phyloP scores from a whole-genome alignment of 495 filamentous ascomycete genomes.

The Massariosphaeria phaeospora region DNA sequence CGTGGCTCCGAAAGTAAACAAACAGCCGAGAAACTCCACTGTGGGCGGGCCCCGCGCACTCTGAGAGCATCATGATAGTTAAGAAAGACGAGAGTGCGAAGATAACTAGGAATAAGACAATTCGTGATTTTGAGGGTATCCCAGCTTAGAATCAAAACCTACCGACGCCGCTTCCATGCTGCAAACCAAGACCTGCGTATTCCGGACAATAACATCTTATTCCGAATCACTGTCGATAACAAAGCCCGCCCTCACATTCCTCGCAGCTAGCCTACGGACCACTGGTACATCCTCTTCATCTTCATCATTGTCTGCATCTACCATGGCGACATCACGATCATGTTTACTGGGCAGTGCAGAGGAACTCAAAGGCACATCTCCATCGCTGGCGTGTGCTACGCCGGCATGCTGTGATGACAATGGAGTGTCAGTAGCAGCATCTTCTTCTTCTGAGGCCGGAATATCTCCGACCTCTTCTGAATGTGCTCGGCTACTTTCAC shows the following conservation, averaged over 20 bases:
- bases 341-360: neutral
- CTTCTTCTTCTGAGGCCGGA: slow-evolving; percentile 16
- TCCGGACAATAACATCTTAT: neutral
- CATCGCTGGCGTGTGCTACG: neutral
- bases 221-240: slow-evolving; percentile 37
- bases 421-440: slow-evolving; percentile 28
- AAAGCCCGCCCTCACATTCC: slow-evolving; percentile 32
- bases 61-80: too few species aligned
- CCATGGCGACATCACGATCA: slow-evolving; percentile 19
- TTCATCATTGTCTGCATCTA: slow-evolving; percentile 23
- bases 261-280: slow-evolving; percentile 14
- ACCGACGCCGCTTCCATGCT: slow-evolving; percentile 10
- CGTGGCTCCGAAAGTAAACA: too few species aligned
- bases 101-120: neutral
- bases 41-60: too few species aligned
- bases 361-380: slow-evolving; percentile 1
- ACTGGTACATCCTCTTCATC: slow-evolving; percentile 26
- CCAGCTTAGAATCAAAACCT: neutral
- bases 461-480: slow-evolving; percentile 12
- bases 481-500: slow-evolving; percentile 13
- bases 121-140: slow-evolving; percentile 7
- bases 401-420: slow-evolving; percentile 31
- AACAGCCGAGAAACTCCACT: too few species aligned
- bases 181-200: neutral
- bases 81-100: neutral